phyloP scores from a whole-genome alignment of 1,139 yeast species.

The Blastobotrys indianensis region DNA sequence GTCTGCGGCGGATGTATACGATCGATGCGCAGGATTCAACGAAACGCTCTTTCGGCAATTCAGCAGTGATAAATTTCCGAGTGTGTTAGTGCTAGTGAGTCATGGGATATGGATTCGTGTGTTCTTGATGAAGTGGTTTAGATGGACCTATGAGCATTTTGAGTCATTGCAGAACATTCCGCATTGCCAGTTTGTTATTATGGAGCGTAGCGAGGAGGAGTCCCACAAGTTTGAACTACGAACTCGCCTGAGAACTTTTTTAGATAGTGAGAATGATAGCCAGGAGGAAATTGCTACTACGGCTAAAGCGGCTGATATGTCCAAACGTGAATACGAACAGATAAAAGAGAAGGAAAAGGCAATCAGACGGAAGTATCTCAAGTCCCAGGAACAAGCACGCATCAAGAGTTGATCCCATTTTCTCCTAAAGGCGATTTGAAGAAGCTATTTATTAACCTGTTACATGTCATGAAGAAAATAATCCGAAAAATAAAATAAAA shows the following conservation, averaged over 20 bases:
- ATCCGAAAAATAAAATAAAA: too few species aligned
- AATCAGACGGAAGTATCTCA: conserved; percentile 11
- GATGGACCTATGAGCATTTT: conserved; percentile 88
- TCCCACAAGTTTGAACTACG: conserved; percentile 28
- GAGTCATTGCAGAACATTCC: conserved; percentile 77
- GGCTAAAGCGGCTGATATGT: conserved; percentile 6
- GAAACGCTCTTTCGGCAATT: conserved; percentile 82
- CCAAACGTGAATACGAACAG: conserved; percentile 9
- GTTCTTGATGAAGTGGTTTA: conserved; percentile 83
- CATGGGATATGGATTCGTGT: conserved; percentile 95
- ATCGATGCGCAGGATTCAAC: conserved; percentile 82
- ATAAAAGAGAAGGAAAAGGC: conserved; percentile 15
- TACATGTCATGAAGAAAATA: too few species aligned
- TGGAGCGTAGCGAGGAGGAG: conserved; percentile 50
- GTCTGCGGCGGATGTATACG: conserved; percentile 92
- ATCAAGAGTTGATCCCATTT: too few species aligned
- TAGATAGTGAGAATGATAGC: conserved; percentile 21
- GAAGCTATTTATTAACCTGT: too few species aligned
- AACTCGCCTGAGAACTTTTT: conserved; percentile 34
- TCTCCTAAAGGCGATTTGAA: too few species aligned
- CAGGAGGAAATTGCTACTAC: conserved; percentile 6
- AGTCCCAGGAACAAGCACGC: conserved; percentile 5
- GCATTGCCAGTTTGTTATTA: conserved; percentile 73
- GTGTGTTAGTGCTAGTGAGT: conserved; percentile 73
- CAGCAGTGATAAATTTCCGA: conserved; percentile 58